These are phyloP conservation scores for Coix lacrymajobi DNA, from an alignment of 176 grass and related monocot species.

Conservation along the genomic window DNA sequence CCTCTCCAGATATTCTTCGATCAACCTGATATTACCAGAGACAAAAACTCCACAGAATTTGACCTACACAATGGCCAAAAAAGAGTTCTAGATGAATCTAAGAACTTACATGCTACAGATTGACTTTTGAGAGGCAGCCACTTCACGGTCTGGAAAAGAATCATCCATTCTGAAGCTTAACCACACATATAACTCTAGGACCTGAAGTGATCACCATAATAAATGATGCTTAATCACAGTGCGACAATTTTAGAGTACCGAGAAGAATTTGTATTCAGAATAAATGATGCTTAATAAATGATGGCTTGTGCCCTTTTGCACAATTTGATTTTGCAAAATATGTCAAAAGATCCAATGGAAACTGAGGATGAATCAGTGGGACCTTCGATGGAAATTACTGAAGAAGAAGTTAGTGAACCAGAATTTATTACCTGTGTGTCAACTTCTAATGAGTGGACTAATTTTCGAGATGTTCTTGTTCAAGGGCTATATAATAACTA, in stretches of 20 bases:
- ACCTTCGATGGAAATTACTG: no score
- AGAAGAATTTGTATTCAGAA: constrained; percentile 9
- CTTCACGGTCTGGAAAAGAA: constrained; percentile 83
- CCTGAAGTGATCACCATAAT: constrained; percentile 38
- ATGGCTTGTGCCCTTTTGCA: no score
- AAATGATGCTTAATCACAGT: background rate
- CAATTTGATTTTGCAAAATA: no score
- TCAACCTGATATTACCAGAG: constrained; percentile 54
- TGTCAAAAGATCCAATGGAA: no score
- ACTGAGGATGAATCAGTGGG: no score
- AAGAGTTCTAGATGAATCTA: background rate
- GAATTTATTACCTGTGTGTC: no score
- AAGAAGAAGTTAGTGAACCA: no score
- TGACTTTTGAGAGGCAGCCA: constrained; percentile 85
- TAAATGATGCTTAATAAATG: no score
- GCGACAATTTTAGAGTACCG: background rate
- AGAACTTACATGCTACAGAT: constrained; percentile 85
- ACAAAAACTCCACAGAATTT: constrained; percentile 16
- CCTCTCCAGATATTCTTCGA: constrained; percentile 84
- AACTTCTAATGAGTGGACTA: no score
- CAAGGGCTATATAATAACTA: no score
- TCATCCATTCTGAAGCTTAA: constrained; percentile 89
- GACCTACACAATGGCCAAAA: constrained; percentile 5
- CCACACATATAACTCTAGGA: constrained; percentile 97
- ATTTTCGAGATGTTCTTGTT: no score